Base-by-base conservation (phyloP, 495 filamentous ascomycete species). In the Peziza echinospora region DNA sequence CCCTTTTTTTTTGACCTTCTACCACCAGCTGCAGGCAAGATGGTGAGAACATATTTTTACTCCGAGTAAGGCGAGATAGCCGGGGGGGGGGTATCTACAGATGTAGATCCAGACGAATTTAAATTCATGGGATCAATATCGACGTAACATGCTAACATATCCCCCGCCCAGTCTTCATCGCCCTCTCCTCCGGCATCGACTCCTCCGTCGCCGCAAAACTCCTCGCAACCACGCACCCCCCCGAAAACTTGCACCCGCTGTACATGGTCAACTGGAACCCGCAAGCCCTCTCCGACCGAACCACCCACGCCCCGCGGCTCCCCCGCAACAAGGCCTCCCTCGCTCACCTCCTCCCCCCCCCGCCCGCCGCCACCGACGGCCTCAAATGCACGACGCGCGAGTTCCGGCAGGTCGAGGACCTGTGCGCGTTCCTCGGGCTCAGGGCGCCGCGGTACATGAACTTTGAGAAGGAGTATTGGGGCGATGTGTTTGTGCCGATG, bases 391-490 rank as follows among this genome's bases (percentile, higher is more conserved):
- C 44, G n/a, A 49, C 54, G 21, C 46, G 24, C 13, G 56, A 59
- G 46, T 55, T 55, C 25, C 48, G 46, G 22, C 48, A 53, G 23
- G 56, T 59, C 10, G 42, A 52, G 42, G 37, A 48, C 4, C 25
- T 58, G 24, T 59, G 56, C 34, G 41, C 40, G 30, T 44, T 53
- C 28, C 22, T 59, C 16, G 41, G 47, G 10, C 26, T 59, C 21
- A 44, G 43, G 22, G 24, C 43, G 7, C 56, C 56, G 19, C 43
- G 49, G 34, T 49, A 47, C 43, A 47, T 58, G 45, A 52, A n/a
- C 28, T 49, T 59, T 21, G 56, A 59, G 47, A 58, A 55, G 21
- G 56, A 59, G 26, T 59, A 59, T 43, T 59, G 56, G 56, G 45
- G 46, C 24, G 55, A 58, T 11, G 55, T 59, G 11, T 59, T 59